phyloP scores from a whole-genome alignment of 164 flowering plant genomes.

The Paratinospora sagittata region DNA sequence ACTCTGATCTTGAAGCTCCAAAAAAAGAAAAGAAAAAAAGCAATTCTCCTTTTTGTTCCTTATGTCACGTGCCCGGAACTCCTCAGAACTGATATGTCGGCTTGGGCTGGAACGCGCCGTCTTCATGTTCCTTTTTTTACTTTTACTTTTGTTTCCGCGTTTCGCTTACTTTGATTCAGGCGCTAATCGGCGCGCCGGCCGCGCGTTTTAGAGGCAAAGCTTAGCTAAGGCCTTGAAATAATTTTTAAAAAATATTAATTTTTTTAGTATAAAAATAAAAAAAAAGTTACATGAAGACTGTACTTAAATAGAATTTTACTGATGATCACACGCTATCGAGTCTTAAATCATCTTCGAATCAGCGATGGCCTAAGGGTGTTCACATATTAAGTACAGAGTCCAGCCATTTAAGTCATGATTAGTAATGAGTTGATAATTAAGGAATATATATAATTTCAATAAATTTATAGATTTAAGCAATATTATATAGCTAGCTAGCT shows the following conservation, averaged over 20 bases:
- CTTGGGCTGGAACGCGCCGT: slow-evolving; percentile 6
- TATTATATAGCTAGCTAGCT: background rate
- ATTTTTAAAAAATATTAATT: too few relatives aligned
- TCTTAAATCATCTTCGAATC: too few relatives aligned
- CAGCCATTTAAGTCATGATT: background rate
- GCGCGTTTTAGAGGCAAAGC: background rate
- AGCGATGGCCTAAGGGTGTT: too few relatives aligned
- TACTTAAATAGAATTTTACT: too few relatives aligned
- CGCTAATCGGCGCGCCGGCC: background rate
- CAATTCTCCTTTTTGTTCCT: background rate
- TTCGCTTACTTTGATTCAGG: background rate
- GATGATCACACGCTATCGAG: too few relatives aligned
- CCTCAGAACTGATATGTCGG: background rate
- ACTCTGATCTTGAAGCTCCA: background rate
- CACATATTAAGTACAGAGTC: too few relatives aligned
- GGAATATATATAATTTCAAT: too few relatives aligned
- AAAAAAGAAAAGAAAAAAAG: background rate
- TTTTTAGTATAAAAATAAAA: background rate
- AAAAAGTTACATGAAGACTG: too few relatives aligned
- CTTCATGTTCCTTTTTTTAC: background rate
- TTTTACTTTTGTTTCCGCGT: background rate
- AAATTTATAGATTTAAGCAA: background rate
- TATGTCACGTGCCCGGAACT: background rate
- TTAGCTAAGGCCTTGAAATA: too few relatives aligned
- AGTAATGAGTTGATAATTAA: background rate